Evolutionary conservation across 169 alveolate genomes (phyloP), one percentile per base, ranked within the genome.

Genomic region (Eimeria zaria): DNA sequence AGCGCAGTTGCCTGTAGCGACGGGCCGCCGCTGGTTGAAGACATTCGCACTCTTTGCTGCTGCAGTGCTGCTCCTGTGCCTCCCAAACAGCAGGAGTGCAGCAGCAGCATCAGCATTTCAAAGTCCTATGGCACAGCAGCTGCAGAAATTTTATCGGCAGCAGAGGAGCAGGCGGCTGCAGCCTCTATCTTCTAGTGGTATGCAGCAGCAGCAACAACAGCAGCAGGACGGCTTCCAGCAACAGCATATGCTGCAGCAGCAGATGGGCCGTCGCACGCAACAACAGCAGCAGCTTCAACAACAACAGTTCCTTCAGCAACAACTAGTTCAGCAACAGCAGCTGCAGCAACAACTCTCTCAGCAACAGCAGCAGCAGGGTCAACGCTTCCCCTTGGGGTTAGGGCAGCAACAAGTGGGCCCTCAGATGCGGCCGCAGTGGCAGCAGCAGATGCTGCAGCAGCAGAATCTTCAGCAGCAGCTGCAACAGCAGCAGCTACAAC

Each of bases 401-500:
- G 85, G 85, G 0, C 89, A 81, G 58, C 80, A 39, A 44, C 74
- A 39, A 16, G 36, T 53, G 36, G 36, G 27, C 27, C 80, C 74
- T 1, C 80, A 33, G 92, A 12, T 81, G 53, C 55, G 33, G 27
- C 58, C 27, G 41, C 92, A 84, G 92, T 55, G 44, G 90, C 90
- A 46, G 62, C 92, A 84, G 58, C 78, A 84, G 80, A 14, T n/a
- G 71, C 53, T 60, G 60, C 92, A 84, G 78, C 78, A 84, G 80
- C 74, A 53, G 60, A 16, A 22, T 41, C 51, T 51, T 36, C 73
- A 44, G 58, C 76, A 48, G 74, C 91, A 53, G 76, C 53, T n/a
- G 91, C 91, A 83, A 30, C 73, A 51, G 92, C 92, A 84, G 91
- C 91, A 55, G 71, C 76, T 18, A 71, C 89, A 18, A 24, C 89